Evolutionary conservation across 768 basidiomycete genomes (phyloP).

Genomic region (Psilocybe tampanensis): DNA sequence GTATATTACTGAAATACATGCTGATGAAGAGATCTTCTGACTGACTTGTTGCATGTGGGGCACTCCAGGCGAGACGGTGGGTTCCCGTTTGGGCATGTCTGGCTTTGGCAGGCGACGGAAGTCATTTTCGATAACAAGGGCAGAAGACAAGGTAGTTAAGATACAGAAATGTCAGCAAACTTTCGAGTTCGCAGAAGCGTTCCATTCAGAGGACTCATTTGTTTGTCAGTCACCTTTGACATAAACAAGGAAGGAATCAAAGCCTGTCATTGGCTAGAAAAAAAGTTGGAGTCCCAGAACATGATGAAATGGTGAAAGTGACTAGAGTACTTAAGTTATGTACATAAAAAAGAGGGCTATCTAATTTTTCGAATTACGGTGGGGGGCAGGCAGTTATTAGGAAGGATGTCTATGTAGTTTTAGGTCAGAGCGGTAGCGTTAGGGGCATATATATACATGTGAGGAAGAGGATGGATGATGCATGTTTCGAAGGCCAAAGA

Average conservation of each 20-base stretch:
- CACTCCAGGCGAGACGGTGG: conserved; percentile 89
- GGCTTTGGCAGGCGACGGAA: conserved; percentile 64
- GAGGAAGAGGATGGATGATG: conserved; percentile 11
- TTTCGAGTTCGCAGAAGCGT: no score
- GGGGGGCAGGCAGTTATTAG: background rate
- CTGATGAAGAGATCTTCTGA: conserved; percentile 5
- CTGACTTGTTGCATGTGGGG: conserved; percentile 91
- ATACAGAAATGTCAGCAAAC: background rate
- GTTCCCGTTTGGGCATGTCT: conserved; percentile 75
- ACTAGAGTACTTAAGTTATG: background rate
- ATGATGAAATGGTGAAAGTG: no score
- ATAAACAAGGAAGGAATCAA: conserved; percentile 9
- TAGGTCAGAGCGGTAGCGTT: conserved; percentile 4
- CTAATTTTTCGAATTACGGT: background rate
- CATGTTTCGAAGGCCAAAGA: conserved; percentile 17
- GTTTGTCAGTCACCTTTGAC: conserved; percentile 18
- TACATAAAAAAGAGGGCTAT: background rate
- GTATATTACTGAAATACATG: conserved; percentile 3
- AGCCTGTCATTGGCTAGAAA: conserved; percentile 1
- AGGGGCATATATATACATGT: conserved; percentile 19
- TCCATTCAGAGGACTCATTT: conserved; percentile 4
- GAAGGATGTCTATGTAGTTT: conserved; percentile 2
- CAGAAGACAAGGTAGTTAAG: background rate
- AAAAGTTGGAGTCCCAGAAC: background rate
- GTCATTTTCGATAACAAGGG: conserved; percentile 15